These are phyloP conservation scores for Fusarium foetens DNA, from an alignment of 2,329 filamentous ascomycete species.

Conservation along the genomic window DNA sequence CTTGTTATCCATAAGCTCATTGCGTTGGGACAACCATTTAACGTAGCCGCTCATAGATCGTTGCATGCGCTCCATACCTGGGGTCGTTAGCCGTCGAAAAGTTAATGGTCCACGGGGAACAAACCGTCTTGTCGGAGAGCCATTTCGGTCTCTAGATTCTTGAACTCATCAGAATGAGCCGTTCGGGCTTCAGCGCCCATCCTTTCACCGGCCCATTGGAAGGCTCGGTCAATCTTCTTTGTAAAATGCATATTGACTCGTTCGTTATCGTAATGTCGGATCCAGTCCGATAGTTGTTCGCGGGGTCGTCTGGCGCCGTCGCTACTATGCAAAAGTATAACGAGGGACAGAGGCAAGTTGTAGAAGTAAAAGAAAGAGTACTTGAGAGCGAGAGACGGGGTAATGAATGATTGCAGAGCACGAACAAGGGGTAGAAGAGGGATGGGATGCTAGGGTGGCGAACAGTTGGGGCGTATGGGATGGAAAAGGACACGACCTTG, in stretches of 20 bases:
- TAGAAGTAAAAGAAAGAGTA: not conserved
- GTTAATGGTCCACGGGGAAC: constrained; percentile 31
- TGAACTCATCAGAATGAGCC: constrained; percentile 89
- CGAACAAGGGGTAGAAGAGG: constrained; percentile 37
- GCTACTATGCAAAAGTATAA: constrained; percentile 17
- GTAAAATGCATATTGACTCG: constrained; percentile 62
- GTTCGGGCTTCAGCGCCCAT: constrained; percentile 95
- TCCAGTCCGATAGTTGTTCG: constrained; percentile 38
- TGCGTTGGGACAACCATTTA: constrained; percentile 87
- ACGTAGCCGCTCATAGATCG: constrained; percentile 86
- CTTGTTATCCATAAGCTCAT: constrained; percentile 81
- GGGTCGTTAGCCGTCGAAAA: constrained; percentile 10
- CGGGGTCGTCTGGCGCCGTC: constrained; percentile 27
- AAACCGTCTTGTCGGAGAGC: constrained; percentile 85
- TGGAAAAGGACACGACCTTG: constrained; percentile 26
- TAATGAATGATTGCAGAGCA: constrained; percentile 40
- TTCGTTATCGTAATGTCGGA: constrained; percentile 32
- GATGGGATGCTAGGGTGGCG: constrained; percentile 41
- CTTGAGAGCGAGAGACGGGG: constrained; percentile 37
- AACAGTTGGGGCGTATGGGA: constrained; percentile 38
- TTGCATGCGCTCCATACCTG: constrained; percentile 91
- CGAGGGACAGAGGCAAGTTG: constrained; percentile 15
- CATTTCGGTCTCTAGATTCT: constrained; percentile 90
- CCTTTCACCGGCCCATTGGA: constrained; percentile 97
- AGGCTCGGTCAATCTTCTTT: constrained; percentile 94